These are phyloP conservation scores for Volvox africanus DNA, from an alignment of 139 green algal species.

Conservation along the genomic window DNA sequence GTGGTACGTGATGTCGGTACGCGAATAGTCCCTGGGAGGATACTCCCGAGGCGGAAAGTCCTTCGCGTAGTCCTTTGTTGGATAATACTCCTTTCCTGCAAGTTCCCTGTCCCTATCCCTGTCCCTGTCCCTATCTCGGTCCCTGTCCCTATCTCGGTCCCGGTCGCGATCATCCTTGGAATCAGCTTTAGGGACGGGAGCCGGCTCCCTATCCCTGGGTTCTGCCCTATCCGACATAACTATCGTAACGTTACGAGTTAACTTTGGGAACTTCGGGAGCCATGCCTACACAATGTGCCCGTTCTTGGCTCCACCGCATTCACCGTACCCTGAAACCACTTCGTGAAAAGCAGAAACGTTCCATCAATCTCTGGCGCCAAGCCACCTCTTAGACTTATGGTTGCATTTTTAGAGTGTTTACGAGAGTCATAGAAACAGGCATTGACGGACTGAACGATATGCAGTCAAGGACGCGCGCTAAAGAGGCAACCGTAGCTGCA, in stretches of 20 bases:
- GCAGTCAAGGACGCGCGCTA: too few species aligned
- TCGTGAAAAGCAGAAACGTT: too few species aligned
- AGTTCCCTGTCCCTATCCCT: constrained; percentile 1
- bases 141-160: neutral
- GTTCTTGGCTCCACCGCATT: too few species aligned
- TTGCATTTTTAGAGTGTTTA: too few species aligned
- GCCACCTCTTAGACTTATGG: too few species aligned
- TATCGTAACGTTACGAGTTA: neutral
- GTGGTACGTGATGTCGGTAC: neutral
- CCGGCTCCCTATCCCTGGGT: neutral
- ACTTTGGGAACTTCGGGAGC: neutral
- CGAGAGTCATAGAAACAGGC: too few species aligned
- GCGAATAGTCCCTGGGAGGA: neutral
- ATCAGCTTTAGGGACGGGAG: neutral
- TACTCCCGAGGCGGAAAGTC: constrained; percentile 17
- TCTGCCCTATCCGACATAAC: constrained; percentile 6
- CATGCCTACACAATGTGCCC: too few species aligned
- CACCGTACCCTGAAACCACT: too few species aligned
- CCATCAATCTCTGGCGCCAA: too few species aligned
- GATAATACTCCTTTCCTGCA: neutral
- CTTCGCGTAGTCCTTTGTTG: constrained; percentile 18
- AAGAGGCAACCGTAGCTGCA: too few species aligned
- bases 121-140: neutral
- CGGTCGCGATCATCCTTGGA: constrained; percentile 22
- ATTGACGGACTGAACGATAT: too few species aligned